Evolutionary conservation across 495 filamentous ascomycete genomes (phyloP), one percentile per base, ranked within the genome.

Genomic region (Aspergillus heteromorphus): DNA sequence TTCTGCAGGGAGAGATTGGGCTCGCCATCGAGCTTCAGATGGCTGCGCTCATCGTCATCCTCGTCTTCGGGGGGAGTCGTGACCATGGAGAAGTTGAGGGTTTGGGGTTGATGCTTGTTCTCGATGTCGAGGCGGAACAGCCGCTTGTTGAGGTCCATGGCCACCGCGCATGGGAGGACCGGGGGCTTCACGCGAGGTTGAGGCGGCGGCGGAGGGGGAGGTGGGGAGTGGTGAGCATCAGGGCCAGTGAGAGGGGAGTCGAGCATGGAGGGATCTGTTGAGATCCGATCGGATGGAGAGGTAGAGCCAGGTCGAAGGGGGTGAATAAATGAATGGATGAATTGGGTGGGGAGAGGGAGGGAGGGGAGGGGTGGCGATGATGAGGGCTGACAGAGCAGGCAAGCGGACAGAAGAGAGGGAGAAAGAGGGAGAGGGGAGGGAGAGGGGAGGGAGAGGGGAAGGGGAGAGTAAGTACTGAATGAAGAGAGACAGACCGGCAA

Each of bases 101-200:
- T 21, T 29, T 23, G 43, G 13, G 43, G 21, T 29, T 29, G 43
- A 20, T 2, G 23, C 43, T 47, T 29, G 21, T 47, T 47, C 43
- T 47, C 43, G 21, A 47, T 47, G 13, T 47, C 43, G 43, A 47
- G 43, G 16, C 21, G 43, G 27, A 47, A 47, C 21, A 47, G 43
- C 43, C 43, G 43, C 43, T 47, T 47, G 21, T 47, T 47, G 43
- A 47, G 21, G 27, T 47, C 43, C 43, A 47, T 47, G 43, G 17
- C 25, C 21, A 47, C 21, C 43, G 29, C 21, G 16, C 21, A 47
- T 47, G 43, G 34, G 20, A 47, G 14, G 20, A 47, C 27, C 21
- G 27, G 43, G n/a, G 43, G 43, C 23, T 47, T 16, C 13, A 17
- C 16, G 23, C 19, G 34, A 38, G 13, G 10, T 38, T 13, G 16